phyloP scores from a whole-genome alignment of 2,329 filamentous ascomycete genomes.

The Xylariaceae sp. region DNA sequence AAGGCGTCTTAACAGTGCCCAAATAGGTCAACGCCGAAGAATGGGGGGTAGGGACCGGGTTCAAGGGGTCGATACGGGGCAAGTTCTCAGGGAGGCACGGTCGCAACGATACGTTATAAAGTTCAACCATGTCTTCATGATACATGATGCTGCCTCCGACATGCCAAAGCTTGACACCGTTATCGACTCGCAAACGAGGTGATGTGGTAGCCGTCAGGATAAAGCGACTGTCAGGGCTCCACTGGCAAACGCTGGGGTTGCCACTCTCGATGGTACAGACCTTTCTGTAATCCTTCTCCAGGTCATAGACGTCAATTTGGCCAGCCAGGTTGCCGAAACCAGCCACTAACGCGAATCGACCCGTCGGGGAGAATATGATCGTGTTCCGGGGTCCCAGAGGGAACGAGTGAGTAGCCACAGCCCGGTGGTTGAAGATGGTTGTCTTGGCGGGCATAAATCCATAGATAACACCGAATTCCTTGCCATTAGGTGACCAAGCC shows the following conservation, averaged over 20 bases:
- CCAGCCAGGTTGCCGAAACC: constrained; percentile 97
- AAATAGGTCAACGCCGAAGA: constrained; percentile 76
- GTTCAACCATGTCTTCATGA: constrained; percentile 87
- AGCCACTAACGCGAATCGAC: constrained; percentile 86
- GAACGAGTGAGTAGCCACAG: constrained; percentile 77
- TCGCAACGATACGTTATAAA: constrained; percentile 88
- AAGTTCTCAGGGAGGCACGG: constrained; percentile 62
- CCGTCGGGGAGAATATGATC: constrained; percentile 88
- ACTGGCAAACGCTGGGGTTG: constrained; percentile 93
- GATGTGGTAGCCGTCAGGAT: constrained; percentile 98
- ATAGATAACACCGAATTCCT: constrained; percentile 96
- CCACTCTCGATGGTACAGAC: constrained; percentile 90
- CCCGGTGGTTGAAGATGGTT: constrained; percentile 92
- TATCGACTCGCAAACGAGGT: constrained; percentile 90
- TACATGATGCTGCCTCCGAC: constrained; percentile 86
- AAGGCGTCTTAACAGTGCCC: constrained; percentile 84
- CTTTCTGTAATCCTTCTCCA: constrained; percentile 90
- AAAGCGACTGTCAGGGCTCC: constrained; percentile 93
- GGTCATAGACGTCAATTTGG: constrained; percentile 95
- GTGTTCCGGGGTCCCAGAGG: constrained; percentile 87
- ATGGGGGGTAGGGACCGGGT: constrained; percentile 71
- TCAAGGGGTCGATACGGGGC: constrained; percentile 63
- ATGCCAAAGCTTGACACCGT: constrained; percentile 94
- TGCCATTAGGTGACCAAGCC: constrained; percentile 95
- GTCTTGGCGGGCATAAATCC: constrained; percentile 99